Conservation (phyloP, 106 monocot species). For the Allium fistulosum region DNA sequence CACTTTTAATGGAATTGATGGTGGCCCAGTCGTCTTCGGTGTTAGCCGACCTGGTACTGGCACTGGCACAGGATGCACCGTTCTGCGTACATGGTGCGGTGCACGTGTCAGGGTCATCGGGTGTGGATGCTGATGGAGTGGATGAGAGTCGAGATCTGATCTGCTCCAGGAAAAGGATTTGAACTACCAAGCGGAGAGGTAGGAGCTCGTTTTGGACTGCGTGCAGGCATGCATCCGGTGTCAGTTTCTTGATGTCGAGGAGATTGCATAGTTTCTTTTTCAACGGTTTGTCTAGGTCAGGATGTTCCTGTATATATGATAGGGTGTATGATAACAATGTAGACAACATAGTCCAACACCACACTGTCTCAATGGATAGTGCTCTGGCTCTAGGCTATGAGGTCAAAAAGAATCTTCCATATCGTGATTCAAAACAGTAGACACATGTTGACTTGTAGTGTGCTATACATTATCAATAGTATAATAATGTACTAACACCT, state of each 20-base stretch:
- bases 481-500: too few species aligned
- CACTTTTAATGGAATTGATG: constrained; percentile 20
- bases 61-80: constrained; percentile 20
- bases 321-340: background rate
- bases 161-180: constrained; percentile 55
- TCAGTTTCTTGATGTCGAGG: constrained; percentile 61
- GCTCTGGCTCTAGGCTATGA: too few species aligned
- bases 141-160: constrained; percentile 7
- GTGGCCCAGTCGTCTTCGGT: constrained; percentile 47
- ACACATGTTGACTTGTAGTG: too few species aligned
- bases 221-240: constrained; percentile 46
- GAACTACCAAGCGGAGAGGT: constrained; percentile 50
- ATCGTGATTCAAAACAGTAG: too few species aligned
- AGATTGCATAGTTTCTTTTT: constrained; percentile 48
- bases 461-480: too few species aligned
- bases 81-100: constrained; percentile 28
- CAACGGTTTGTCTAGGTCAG: constrained; percentile 35
- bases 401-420: too few species aligned
- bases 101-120: background rate
- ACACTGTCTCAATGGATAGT: too few species aligned
- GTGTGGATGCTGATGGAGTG: background rate
- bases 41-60: constrained; percentile 47
- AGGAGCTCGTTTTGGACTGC: constrained; percentile 64
- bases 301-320: constrained; percentile 39
- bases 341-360: background rate